Evolutionary conservation across 202 grass and related monocot species (phyloP).

Genomic region (Setaria viridis): DNA sequence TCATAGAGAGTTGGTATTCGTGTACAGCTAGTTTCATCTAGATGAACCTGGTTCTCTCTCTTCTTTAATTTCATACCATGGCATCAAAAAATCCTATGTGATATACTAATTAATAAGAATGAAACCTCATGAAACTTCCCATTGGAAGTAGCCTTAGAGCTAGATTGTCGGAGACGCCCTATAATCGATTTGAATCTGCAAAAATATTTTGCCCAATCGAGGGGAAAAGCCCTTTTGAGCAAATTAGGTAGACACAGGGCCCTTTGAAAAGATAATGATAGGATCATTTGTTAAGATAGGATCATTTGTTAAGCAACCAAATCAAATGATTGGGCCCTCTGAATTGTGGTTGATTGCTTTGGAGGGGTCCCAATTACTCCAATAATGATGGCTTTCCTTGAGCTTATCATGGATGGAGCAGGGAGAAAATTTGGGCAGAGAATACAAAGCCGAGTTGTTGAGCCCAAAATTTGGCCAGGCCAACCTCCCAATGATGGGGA

Average conservation of each 20-base stretch:
- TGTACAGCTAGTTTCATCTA: no score
- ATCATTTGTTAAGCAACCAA: constrained; percentile 49
- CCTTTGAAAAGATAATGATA: constrained; percentile 35
- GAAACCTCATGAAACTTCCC: no score
- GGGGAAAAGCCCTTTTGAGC: background rate
- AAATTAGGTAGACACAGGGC: constrained; percentile 43
- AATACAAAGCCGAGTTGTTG: constrained; percentile 19
- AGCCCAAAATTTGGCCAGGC: constrained; percentile 10
- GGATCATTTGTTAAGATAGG: constrained; percentile 42
- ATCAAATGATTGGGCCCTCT: constrained; percentile 51
- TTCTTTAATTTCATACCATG: no score
- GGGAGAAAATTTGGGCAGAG: background rate
- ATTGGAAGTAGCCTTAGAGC: no score
- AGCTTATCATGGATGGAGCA: constrained; percentile 37
- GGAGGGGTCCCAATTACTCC: constrained; percentile 38
- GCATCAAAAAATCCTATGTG: no score
- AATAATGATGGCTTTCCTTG: constrained; percentile 49
- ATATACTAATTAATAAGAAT: no score
- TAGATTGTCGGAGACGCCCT: no score
- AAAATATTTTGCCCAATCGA: background rate
- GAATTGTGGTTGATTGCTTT: constrained; percentile 45
- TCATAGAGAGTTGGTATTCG: no score
- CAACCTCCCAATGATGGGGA: constrained; percentile 55
- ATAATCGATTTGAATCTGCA: constrained; percentile 24
- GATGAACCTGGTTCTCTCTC: no score